These are phyloP conservation scores for Fragaria vesca DNA, from an alignment of 306 rosid species.

Conservation along the genomic window DNA sequence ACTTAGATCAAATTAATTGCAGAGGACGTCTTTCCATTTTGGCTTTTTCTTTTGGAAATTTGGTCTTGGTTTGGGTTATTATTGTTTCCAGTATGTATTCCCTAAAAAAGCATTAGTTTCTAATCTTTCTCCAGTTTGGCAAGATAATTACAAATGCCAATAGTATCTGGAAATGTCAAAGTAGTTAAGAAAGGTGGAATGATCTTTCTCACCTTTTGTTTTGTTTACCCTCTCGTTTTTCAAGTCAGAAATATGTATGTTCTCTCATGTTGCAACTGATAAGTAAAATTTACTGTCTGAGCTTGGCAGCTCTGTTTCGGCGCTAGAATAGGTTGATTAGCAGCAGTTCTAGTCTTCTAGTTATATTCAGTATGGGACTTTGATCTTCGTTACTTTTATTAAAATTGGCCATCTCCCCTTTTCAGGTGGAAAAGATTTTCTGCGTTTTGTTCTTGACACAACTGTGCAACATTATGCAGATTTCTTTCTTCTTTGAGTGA, in stretches of 20 bases:
- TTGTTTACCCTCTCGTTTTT: neutral
- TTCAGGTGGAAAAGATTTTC: neutral
- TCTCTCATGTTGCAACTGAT: neutral
- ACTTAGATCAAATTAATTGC: neutral
- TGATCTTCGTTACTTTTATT: neutral
- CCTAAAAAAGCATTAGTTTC: neutral
- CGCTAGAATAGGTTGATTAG: neutral
- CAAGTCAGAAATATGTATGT: neutral
- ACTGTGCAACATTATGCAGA: neutral
- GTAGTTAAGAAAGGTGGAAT: neutral
- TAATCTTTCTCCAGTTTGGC: neutral
- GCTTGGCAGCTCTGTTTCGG: neutral
- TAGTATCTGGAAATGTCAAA: neutral
- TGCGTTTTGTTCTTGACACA: neutral
- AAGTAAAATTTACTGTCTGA: neutral
- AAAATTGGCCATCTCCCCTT: neutral
- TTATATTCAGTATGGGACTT: neutral
- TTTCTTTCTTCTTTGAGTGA: neutral
- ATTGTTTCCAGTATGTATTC: neutral
- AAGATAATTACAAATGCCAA: neutral
- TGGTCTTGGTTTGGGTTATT: neutral
- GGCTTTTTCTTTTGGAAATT: neutral
- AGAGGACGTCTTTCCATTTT: neutral
- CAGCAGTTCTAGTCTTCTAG: neutral
- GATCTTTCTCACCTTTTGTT: neutral